Evolutionary conservation across 140 eudicot species (phyloP).

Genomic region (Anethum foeniculum): DNA sequence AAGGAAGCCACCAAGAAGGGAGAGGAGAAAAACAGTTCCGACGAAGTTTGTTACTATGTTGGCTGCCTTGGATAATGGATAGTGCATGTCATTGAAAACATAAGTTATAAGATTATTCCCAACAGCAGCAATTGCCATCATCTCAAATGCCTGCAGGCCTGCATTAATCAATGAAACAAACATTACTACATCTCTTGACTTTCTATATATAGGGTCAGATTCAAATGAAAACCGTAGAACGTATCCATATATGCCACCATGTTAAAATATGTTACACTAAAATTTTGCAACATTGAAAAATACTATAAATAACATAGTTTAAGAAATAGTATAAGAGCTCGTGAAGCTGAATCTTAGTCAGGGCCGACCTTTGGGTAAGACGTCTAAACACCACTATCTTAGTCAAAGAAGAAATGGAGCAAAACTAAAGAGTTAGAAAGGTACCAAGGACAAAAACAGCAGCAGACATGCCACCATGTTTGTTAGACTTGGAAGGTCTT

Average conservation of each 20-base stretch:
- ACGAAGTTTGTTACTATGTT: slow-evolving; percentile 73
- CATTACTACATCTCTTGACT: background rate
- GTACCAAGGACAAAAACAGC: slow-evolving; percentile 66
- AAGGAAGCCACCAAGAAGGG: slow-evolving; percentile 78
- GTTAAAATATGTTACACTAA: background rate
- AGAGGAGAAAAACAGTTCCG: slow-evolving; percentile 73
- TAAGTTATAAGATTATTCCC: slow-evolving; percentile 82
- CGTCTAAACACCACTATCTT: background rate
- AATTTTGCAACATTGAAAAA: background rate
- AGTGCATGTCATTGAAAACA: slow-evolving; percentile 83
- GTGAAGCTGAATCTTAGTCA: too few relatives aligned
- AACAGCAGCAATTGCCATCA: slow-evolving; percentile 90
- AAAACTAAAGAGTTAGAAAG: slow-evolving; percentile 3
- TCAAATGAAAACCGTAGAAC: background rate
- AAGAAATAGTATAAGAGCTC: background rate
- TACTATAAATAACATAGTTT: background rate
- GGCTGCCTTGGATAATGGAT: slow-evolving; percentile 68
- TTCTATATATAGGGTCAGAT: background rate
- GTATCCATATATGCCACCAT: background rate
- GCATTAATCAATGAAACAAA: slow-evolving; percentile 4
- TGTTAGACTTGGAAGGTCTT: slow-evolving; percentile 50
- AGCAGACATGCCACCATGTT: slow-evolving; percentile 77
- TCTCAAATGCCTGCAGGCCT: slow-evolving; percentile 82
- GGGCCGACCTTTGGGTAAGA: too few relatives aligned
- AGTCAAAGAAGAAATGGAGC: background rate